These are phyloP conservation scores for Eragrostis nindensis DNA, from an alignment of 176 grass and related monocot species.

Conservation along the genomic window DNA sequence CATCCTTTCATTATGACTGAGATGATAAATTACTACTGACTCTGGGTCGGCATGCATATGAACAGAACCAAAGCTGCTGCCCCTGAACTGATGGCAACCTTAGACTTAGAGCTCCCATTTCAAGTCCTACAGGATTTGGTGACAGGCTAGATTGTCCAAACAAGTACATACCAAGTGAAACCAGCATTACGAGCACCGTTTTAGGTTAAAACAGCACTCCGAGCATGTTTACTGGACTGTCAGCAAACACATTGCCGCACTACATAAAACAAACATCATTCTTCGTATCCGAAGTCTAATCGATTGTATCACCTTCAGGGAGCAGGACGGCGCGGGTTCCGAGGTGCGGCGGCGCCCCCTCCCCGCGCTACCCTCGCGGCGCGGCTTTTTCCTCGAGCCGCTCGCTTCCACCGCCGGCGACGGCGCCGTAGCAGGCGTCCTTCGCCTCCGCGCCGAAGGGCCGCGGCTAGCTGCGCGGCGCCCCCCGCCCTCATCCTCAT, in stretches of 20 bases:
- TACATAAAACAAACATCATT: neutral
- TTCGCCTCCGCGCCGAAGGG: constrained; percentile 26
- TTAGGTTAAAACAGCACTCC: neutral
- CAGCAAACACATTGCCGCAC: neutral
- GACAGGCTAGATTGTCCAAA: constrained; percentile 4
- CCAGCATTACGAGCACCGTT: neutral
- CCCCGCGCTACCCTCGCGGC: constrained; percentile 37
- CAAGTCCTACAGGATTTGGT: neutral
- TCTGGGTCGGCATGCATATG: neutral
- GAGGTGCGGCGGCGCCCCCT: constrained; percentile 38
- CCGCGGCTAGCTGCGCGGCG: constrained; percentile 26
- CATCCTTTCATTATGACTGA: neutral
- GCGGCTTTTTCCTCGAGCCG: constrained; percentile 45
- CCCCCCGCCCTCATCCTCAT: constrained; percentile 31
- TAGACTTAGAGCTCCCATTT: neutral
- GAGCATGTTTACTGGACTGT: neutral
- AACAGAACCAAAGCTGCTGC: neutral
- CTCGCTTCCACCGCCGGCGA: neutral
- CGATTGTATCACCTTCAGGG: constrained; percentile 44
- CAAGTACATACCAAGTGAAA: neutral
- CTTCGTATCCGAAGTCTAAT: neutral
- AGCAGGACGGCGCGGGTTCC: neutral
- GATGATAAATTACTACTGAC: neutral
- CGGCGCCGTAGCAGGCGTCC: constrained; percentile 42
- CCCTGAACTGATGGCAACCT: neutral